phyloP scores from a whole-genome alignment of 768 basidiomycete species.

The Neoboletus magnificus region DNA sequence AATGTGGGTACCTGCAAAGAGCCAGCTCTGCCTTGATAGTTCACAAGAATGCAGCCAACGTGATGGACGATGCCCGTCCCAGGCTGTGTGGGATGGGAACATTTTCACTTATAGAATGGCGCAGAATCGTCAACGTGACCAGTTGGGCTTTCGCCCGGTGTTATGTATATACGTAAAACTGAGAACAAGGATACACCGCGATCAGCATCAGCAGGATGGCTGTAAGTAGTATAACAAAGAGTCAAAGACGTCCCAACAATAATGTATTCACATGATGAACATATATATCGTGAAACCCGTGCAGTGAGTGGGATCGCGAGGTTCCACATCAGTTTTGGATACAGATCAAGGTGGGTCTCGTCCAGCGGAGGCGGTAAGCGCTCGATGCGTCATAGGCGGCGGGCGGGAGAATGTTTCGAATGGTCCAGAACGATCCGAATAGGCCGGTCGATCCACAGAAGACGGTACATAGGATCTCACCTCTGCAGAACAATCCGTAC shows the following conservation, averaged over 20 bases:
- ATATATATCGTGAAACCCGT: not conserved
- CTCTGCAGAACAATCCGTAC: slow-evolving; percentile 55
- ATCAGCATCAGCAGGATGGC: slow-evolving; percentile 16
- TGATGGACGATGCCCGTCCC: slow-evolving; percentile 4
- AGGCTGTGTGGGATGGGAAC: slow-evolving; percentile 23
- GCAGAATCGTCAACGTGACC: not conserved
- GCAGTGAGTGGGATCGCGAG: not conserved
- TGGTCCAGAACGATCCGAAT: slow-evolving; percentile 14
- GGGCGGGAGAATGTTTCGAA: slow-evolving; percentile 40
- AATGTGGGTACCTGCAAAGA: slow-evolving; percentile 20
- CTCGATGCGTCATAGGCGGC: slow-evolving; percentile 22
- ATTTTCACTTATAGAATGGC: not conserved
- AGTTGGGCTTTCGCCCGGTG: not conserved
- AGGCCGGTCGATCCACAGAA: slow-evolving; percentile 18
- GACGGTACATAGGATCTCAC: slow-evolving; percentile 57
- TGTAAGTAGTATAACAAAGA: slow-evolving; percentile 20
- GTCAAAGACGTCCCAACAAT: slow-evolving; percentile 12
- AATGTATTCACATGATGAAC: slow-evolving; percentile 16
- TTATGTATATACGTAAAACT: slow-evolving; percentile 17
- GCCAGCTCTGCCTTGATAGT: slow-evolving; percentile 25
- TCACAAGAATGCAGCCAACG: slow-evolving; percentile 6
- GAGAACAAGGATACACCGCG: slow-evolving; percentile 17
- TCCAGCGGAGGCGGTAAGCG: not conserved
- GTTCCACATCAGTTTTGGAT: not conserved
- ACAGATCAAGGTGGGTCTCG: slow-evolving; percentile 10